Percentiles rank a stretch among this genome's conserved stretches.
phyloP scores from a whole-genome alignment of 768 basidiomycete genomes.

The Leucosporidium creatinivorum region DNA sequence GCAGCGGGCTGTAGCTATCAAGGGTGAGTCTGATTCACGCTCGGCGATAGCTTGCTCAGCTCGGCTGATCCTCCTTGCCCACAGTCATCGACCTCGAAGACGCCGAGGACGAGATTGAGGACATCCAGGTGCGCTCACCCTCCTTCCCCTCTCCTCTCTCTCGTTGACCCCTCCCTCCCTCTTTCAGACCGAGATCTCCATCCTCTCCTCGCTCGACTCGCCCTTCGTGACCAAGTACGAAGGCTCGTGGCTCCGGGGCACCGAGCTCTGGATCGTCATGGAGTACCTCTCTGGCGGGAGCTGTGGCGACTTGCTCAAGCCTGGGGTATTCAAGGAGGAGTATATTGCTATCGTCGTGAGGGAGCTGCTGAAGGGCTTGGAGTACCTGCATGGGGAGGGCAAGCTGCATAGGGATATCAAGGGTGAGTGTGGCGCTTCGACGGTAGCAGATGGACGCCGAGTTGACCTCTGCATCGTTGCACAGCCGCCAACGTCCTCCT shows the following conservation, averaged over 20 bases:
- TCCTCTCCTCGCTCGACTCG: slow-evolving; percentile 91
- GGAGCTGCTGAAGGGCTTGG: slow-evolving; percentile 82
- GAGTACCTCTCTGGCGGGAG: slow-evolving; percentile 94
- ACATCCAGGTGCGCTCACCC: slow-evolving; percentile 53
- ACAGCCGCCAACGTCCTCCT: slow-evolving; percentile 89
- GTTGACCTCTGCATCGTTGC: not conserved
- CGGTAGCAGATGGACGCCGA: too few relatives aligned
- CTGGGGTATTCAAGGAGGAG: slow-evolving; percentile 94
- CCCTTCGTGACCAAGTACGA: slow-evolving; percentile 93
- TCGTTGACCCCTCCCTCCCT: not conserved
- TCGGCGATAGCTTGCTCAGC: not conserved
- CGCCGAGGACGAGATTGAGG: slow-evolving; percentile 98
- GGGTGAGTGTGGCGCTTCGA: slow-evolving; percentile 51
- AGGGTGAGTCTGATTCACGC: slow-evolving; percentile 42
- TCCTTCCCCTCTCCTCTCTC: not conserved
- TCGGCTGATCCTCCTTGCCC: not conserved
- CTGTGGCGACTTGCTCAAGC: slow-evolving; percentile 76
- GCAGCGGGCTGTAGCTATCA: slow-evolving; percentile 95
- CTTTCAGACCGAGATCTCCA: slow-evolving; percentile 88
- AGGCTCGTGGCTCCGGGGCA: slow-evolving; percentile 90
- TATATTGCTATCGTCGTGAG: slow-evolving; percentile 96
- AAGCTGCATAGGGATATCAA: slow-evolving; percentile 99
- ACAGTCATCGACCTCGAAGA: slow-evolving; percentile 95
- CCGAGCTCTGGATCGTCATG: slow-evolving; percentile 83
- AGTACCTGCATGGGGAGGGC: slow-evolving; percentile 91